Evolutionary conservation across 1,284 basidiomycete species (phyloP).

Genomic region (Apiotrichum sp.): DNA sequence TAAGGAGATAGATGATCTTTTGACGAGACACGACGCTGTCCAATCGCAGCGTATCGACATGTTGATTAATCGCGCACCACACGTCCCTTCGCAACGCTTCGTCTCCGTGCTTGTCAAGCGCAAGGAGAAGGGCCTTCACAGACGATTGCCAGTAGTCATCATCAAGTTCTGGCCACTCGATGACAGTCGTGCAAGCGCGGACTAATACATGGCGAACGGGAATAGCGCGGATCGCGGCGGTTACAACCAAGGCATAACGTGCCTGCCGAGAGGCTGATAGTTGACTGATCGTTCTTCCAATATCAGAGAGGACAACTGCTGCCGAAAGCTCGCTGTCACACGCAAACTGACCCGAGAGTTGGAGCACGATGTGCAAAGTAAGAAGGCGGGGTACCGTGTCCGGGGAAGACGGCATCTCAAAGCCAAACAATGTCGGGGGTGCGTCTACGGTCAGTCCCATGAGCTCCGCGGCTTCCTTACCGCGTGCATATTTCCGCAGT

Average conservation of each 20-base stretch:
- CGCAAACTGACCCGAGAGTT: constrained; percentile 11
- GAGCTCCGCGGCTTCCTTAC: constrained; percentile 12
- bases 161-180: constrained; percentile 4
- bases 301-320: constrained; percentile 16
- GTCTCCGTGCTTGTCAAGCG: constrained; percentile 9
- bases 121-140: constrained; percentile 7
- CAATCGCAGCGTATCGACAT: not conserved
- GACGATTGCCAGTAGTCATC: constrained; percentile 8
- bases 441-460: constrained; percentile 1
- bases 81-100: constrained; percentile 14
- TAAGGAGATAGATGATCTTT: constrained; percentile 8
- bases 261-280: constrained; percentile 7
- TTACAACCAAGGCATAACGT: constrained; percentile 10
- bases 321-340: constrained; percentile 8
- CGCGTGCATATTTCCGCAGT: constrained; percentile 22
- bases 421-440: constrained; percentile 10
- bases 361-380: constrained; percentile 16
- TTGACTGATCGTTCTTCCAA: not conserved
- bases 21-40: constrained; percentile 1
- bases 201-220: constrained; percentile 10
- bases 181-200: constrained; percentile 13
- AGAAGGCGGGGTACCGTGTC: constrained; percentile 13
- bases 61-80: constrained; percentile 20
- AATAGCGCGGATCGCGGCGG: not conserved
- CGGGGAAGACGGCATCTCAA: constrained; percentile 10